These are phyloP conservation scores for Brassica incana DNA, from an alignment of 345 rosid species.

Conservation along the genomic window DNA sequence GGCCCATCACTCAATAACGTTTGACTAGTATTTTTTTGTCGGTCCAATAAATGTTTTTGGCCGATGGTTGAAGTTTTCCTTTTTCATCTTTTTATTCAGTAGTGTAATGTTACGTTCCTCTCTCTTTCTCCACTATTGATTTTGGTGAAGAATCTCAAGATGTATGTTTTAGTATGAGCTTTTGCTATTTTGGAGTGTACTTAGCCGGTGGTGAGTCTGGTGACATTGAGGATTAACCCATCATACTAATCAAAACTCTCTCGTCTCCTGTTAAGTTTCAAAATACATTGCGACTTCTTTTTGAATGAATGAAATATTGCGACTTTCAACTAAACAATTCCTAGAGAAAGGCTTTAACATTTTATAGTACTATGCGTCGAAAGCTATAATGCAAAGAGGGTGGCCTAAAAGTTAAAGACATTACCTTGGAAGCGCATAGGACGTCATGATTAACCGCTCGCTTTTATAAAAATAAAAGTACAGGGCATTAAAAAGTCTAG, in stretches of 20 bases:
- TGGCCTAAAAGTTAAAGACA: not conserved
- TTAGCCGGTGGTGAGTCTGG: slow-evolving; percentile 2
- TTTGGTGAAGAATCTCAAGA: slow-evolving; percentile 21
- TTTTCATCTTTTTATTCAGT: not conserved
- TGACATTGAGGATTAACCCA: not conserved
- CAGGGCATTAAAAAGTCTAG: not conserved
- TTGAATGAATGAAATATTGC: not conserved
- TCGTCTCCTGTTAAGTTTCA: not conserved
- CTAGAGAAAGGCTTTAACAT: not conserved
- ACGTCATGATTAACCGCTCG: not conserved
- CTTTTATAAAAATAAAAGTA: not conserved
- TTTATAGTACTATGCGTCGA: not conserved
- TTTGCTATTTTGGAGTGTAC: not conserved
- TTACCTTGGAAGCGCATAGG: not conserved
- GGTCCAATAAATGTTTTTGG: not conserved
- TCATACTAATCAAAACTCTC: not conserved
- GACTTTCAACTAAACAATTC: not conserved
- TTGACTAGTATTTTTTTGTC: slow-evolving; percentile 25
- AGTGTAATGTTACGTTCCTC: slow-evolving; percentile 23
- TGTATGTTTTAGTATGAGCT: slow-evolving; percentile 18
- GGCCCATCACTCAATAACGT: slow-evolving; percentile 47
- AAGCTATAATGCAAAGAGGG: not conserved
- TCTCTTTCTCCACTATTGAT: not conserved
- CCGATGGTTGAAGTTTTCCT: slow-evolving; percentile 6
- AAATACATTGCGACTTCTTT: no score